These are phyloP conservation scores for Aspergillus ustus DNA, from an alignment of 2,329 filamentous ascomycete genomes.

Conservation along the genomic window DNA sequence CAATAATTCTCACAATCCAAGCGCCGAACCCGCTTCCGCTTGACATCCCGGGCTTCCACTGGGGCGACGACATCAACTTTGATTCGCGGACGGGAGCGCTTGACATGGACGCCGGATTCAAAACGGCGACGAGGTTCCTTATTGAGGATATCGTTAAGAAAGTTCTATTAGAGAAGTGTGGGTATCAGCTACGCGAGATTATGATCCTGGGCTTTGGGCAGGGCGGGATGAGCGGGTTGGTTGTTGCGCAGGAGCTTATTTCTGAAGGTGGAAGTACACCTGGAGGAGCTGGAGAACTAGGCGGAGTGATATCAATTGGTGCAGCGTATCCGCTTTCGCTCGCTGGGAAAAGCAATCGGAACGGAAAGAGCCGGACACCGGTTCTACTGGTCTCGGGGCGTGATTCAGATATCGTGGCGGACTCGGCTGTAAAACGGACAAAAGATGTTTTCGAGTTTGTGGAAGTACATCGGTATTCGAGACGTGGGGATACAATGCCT, in stretches of 20 bases:
- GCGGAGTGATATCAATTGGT: conserved; percentile 48
- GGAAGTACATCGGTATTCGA: conserved; percentile 70
- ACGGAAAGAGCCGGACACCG: conserved; percentile 44
- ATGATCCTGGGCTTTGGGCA: conserved; percentile 71
- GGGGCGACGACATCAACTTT: conserved; percentile 69
- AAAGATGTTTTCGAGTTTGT: conserved; percentile 70
- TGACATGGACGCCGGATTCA: conserved; percentile 67
- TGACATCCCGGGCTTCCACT: conserved; percentile 69
- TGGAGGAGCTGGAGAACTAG: conserved; percentile 28
- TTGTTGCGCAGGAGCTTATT: conserved; percentile 54
- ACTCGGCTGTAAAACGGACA: conserved; percentile 66
- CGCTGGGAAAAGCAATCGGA: conserved; percentile 30
- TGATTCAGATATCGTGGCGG: conserved; percentile 59
- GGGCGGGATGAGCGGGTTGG: conserved; percentile 66
- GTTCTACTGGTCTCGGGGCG: conserved; percentile 48
- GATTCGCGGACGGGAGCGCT: conserved; percentile 57
- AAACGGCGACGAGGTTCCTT: conserved; percentile 53
- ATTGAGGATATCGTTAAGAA: conserved; percentile 57
- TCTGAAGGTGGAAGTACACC: neutral
- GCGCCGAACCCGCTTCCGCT: conserved; percentile 72
- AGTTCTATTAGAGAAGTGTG: conserved; percentile 59
- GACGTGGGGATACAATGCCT: conserved; percentile 81
- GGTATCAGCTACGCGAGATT: conserved; percentile 64
- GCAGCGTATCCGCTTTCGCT: conserved; percentile 46
- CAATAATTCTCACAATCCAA: conserved; percentile 74